phyloP scores from a whole-genome alignment of 495 filamentous ascomycete genomes.

The Margaritispora aquatica region DNA sequence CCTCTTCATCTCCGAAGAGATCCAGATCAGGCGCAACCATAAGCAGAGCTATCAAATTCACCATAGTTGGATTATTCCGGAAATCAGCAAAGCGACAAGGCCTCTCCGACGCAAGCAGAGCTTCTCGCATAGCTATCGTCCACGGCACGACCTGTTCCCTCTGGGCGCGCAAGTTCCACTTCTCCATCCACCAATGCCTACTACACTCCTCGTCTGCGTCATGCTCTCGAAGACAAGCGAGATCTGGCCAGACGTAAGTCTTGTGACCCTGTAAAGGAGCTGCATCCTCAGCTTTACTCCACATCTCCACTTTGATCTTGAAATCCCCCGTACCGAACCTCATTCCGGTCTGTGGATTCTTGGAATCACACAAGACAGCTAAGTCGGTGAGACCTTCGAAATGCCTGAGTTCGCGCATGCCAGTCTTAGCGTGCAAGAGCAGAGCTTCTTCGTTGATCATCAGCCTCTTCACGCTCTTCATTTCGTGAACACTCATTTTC shows the following conservation, averaged over 20 bases:
- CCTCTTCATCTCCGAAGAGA: too few species aligned
- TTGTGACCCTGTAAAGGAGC: too few species aligned
- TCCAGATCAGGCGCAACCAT: too few species aligned
- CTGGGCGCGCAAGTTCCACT: neutral
- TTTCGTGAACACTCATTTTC: neutral
- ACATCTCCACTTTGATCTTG: neutral
- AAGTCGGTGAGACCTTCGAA: neutral
- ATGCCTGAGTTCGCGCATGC: neutral
- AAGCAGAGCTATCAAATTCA: too few species aligned
- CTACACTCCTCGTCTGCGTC: neutral
- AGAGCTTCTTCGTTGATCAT: constrained; percentile 4
- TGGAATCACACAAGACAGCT: neutral
- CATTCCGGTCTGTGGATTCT: neutral
- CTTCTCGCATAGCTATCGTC: neutral
- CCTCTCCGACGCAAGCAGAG: neutral
- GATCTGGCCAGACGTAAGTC: neutral
- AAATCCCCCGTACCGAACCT: neutral
- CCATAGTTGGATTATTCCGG: too few species aligned
- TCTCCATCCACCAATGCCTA: neutral
- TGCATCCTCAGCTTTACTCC: too few species aligned
- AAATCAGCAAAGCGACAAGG: too few species aligned
- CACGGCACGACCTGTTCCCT: neutral
- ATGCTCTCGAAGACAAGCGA: neutral
- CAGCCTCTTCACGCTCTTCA: neutral
- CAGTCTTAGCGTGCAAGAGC: neutral